A percentile compares a stretch with the other conserved stretches of the same genome.
phyloP scores from a whole-genome alignment of 1,284 basidiomycete genomes.

The Macrocystidia cucumis region DNA sequence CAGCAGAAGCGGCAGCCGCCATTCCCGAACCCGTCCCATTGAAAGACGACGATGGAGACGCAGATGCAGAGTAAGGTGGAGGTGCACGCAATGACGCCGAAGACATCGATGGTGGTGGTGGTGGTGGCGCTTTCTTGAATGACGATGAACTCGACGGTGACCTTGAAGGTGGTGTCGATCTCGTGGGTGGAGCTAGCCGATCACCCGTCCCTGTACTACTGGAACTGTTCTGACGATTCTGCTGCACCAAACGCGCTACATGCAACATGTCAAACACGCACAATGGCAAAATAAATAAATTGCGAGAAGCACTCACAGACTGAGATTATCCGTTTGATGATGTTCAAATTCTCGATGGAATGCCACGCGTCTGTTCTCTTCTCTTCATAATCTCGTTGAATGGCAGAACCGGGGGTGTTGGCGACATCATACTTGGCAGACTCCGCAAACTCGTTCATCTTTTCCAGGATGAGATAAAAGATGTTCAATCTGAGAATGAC shows the following conservation, averaged over 20 bases:
- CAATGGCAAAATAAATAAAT: background rate
- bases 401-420: slow-evolving; percentile 58
- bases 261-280: too few relatives aligned
- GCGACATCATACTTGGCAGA: slow-evolving; percentile 72
- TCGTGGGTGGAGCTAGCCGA: slow-evolving; percentile 29
- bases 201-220: slow-evolving; percentile 37
- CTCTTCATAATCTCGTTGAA: slow-evolving; percentile 72
- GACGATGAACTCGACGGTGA: slow-evolving; percentile 32
- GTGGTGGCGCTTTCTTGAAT: slow-evolving; percentile 38
- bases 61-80: slow-evolving; percentile 52
- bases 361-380: slow-evolving; percentile 77
- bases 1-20: slow-evolving; percentile 28
- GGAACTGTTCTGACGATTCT: slow-evolving; percentile 35
- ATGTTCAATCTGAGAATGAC: slow-evolving; percentile 71
- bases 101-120: slow-evolving; percentile 26
- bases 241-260: slow-evolving; percentile 59
- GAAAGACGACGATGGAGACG: too few relatives aligned
- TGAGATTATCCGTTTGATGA: slow-evolving; percentile 77
- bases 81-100: slow-evolving; percentile 35
- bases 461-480: slow-evolving; percentile 90
- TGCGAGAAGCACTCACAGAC: slow-evolving; percentile 63
- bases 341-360: slow-evolving; percentile 66
- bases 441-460: slow-evolving; percentile 83
- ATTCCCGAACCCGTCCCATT: slow-evolving; percentile 21
- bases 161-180: slow-evolving; percentile 23